Evolutionary conservation across 257 asterid species (phyloP).

Genomic region (Cynanchum wilfordii): DNA sequence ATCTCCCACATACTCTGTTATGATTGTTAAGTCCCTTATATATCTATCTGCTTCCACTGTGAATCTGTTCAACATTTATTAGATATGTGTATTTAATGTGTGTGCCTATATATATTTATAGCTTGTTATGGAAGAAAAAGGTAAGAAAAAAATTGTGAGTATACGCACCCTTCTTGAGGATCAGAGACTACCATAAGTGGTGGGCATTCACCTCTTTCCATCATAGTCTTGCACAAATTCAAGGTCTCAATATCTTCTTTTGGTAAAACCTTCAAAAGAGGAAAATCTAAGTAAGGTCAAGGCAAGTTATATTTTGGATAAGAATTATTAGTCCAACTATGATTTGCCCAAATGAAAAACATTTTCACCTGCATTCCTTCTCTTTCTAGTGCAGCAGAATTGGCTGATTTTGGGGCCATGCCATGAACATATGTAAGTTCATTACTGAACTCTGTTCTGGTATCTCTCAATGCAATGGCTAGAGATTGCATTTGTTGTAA

Average conservation of each 20-base stretch:
- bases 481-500: constrained; percentile 88
- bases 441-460: constrained; percentile 61
- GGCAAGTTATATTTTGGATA: not conserved
- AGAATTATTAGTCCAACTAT: not conserved
- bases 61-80: constrained; percentile 43
- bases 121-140: not conserved
- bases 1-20: constrained; percentile 92
- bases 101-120: no score
- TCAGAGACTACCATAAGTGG: constrained; percentile 85
- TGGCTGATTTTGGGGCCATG: constrained; percentile 84
- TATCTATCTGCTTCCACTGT: constrained; percentile 84
- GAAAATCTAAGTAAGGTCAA: not conserved
- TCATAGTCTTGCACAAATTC: constrained; percentile 71
- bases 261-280: constrained; percentile 38
- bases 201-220: constrained; percentile 88
- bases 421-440: constrained; percentile 63
- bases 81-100: not conserved
- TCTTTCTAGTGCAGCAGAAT: constrained; percentile 53
- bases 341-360: not conserved
- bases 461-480: constrained; percentile 73
- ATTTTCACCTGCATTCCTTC: constrained; percentile 83
- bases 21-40: constrained; percentile 75
- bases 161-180: constrained; percentile 70
- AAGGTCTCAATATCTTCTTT: constrained; percentile 69
- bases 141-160: not conserved